These are phyloP conservation scores for Agarophyton chilense DNA, from an alignment of 23 red algal genomes.

Conservation along the genomic window DNA sequence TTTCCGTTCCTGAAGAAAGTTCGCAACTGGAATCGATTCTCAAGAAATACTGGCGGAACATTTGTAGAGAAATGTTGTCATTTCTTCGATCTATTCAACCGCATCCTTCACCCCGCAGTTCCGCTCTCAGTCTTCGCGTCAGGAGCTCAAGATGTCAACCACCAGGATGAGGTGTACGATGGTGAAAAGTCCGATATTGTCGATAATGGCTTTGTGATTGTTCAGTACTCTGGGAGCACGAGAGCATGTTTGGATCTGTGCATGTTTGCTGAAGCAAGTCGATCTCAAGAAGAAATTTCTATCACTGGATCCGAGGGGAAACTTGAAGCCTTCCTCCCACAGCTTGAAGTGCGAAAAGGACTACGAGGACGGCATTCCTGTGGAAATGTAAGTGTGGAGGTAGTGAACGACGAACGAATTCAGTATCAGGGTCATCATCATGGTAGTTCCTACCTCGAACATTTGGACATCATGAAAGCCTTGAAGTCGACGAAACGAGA, in stretches of 20 bases:
- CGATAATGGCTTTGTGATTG: constrained; percentile 75
- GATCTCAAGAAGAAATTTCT: constrained; percentile 65
- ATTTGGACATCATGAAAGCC: constrained; percentile 61
- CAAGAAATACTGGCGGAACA: constrained; percentile 55
- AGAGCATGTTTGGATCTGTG: constrained; percentile 77
- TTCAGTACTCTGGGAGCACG: constrained; percentile 58
- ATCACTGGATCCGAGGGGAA: constrained; percentile 65
- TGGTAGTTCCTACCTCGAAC: constrained; percentile 65
- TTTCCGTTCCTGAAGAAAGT: constrained; percentile 79
- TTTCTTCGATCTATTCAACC: constrained; percentile 82
- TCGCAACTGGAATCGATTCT: constrained; percentile 76
- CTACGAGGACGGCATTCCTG: constrained; percentile 44
- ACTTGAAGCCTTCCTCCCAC: constrained; percentile 71
- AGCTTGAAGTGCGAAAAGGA: constrained; percentile 63
- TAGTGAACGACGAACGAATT: constrained; percentile 46
- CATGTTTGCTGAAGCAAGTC: constrained; percentile 85
- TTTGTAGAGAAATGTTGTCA: constrained; percentile 87
- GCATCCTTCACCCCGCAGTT: constrained; percentile 27
- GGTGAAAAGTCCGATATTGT: constrained; percentile 67
- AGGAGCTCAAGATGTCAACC: constrained; percentile 73
- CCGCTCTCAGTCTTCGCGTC: constrained; percentile 56
- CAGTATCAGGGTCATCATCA: constrained; percentile 78
- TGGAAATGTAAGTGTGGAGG: constrained; percentile 39
- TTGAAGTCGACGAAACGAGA: constrained; percentile 2
- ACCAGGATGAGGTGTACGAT: constrained; percentile 65